These are phyloP conservation scores for Lasiodiplodia hormozganensis DNA, from an alignment of 2,329 filamentous ascomycete species.

Conservation along the genomic window DNA sequence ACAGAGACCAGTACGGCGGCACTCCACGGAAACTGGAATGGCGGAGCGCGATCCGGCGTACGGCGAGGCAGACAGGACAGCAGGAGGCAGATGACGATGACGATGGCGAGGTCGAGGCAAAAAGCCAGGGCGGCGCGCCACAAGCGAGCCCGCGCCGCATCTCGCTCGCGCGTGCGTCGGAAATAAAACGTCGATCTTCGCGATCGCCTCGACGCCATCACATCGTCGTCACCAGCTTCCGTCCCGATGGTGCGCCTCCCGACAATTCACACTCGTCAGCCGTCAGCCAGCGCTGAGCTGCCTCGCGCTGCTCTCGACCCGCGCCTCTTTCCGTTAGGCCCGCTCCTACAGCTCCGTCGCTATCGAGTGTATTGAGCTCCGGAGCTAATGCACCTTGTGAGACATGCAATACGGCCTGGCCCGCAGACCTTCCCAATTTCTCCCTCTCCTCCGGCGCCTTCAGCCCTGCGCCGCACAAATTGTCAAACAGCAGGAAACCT, in stretches of 20 bases:
- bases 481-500: too few relatives aligned
- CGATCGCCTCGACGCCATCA: background rate
- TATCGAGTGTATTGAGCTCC: background rate
- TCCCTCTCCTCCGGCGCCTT: background rate
- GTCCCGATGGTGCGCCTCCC: background rate
- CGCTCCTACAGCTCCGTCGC: background rate
- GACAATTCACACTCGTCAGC: background rate
- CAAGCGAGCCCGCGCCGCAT: background rate
- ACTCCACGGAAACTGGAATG: background rate
- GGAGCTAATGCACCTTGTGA: background rate
- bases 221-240: background rate
- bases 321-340: background rate
- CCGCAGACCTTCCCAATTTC: constrained; percentile 1
- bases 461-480: constrained; percentile 5
- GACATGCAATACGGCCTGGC: constrained; percentile 5
- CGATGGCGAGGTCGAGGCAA: background rate
- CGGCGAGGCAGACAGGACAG: background rate
- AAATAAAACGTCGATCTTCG: background rate
- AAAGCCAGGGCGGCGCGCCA: background rate
- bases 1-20: background rate
- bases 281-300: background rate
- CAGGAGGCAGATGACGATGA: background rate
- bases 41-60: background rate
- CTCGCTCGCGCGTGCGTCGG: background rate
- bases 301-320: background rate